Conservation (phyloP, 768 basidiomycete species). For the Panus rudis region DNA sequence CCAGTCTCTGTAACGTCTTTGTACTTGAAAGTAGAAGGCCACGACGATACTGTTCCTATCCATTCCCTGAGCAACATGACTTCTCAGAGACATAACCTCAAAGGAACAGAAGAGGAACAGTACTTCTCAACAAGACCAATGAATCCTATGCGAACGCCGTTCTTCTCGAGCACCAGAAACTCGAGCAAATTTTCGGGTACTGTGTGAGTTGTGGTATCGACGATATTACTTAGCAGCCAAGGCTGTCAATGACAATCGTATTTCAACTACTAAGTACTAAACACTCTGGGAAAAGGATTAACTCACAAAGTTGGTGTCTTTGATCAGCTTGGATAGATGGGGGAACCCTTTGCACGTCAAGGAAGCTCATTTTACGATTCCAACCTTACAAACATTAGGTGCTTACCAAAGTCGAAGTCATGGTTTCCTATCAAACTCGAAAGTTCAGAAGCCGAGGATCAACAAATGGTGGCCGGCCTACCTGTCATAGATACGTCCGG, state of each 20-base stretch:
- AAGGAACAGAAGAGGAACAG: constrained; percentile 8
- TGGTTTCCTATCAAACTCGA: constrained; percentile 61
- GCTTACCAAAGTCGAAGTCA: constrained; percentile 80
- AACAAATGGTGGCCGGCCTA: constrained; percentile 27
- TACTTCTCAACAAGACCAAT: constrained; percentile 88
- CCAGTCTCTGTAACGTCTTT: constrained; percentile 70
- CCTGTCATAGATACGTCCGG: constrained; percentile 78
- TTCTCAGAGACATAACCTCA: background rate
- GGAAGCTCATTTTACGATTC: too few species aligned
- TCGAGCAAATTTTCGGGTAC: constrained; percentile 57
- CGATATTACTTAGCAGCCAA: constrained; percentile 86
- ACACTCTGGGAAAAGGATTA: background rate
- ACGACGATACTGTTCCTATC: constrained; percentile 82
- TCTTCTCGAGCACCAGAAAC: constrained; percentile 61
- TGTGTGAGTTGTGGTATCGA: constrained; percentile 55
- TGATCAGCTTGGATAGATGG: constrained; percentile 58
- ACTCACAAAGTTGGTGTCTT: constrained; percentile 70
- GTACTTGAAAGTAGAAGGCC: constrained; percentile 77
- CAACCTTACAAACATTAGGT: too few species aligned
- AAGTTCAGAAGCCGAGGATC: background rate
- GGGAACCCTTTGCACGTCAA: constrained; percentile 44
- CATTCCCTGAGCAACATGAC: constrained; percentile 53
- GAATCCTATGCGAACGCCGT: constrained; percentile 66
- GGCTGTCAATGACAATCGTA: constrained; percentile 39
- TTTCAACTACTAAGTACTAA: background rate